Evolutionary conservation across 108 stramenopile genomes (phyloP).

Genomic region (Nannochloropsis gaditana): DNA sequence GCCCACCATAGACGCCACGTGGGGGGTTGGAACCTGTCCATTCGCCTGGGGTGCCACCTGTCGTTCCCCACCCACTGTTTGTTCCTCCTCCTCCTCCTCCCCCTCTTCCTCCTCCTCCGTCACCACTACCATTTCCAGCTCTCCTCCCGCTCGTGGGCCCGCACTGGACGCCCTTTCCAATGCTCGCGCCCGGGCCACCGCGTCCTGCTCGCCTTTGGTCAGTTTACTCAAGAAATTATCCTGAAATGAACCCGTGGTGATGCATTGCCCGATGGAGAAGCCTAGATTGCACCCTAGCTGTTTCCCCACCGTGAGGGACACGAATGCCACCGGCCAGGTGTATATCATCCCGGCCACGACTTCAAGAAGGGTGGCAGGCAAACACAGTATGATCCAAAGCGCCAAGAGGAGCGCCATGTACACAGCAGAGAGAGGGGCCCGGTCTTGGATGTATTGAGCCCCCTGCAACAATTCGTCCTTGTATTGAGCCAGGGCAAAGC

Average conservation of each 20-base stretch:
- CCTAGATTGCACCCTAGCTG: background rate
- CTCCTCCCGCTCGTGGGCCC: too few species aligned
- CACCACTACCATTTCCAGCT: too few species aligned
- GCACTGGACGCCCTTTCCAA: too few species aligned
- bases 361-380: background rate
- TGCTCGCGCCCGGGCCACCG: background rate
- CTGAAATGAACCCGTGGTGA: background rate
- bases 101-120: background rate
- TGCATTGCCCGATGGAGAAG: background rate
- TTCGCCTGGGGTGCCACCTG: background rate
- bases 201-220: background rate
- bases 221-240: background rate
- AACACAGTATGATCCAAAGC: background rate
- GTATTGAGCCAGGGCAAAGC: background rate
- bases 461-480: background rate
- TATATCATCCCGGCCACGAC: background rate
- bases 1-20: background rate
- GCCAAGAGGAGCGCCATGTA: background rate
- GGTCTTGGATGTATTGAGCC: conserved; percentile 9
- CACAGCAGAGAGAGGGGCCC: background rate
- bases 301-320: background rate
- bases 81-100: background rate
- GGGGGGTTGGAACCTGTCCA: background rate
- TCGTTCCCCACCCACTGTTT: too few species aligned
- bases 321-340: background rate